Conservation (phyloP, 768 basidiomycete species). For the Agrocybe pediades region DNA sequence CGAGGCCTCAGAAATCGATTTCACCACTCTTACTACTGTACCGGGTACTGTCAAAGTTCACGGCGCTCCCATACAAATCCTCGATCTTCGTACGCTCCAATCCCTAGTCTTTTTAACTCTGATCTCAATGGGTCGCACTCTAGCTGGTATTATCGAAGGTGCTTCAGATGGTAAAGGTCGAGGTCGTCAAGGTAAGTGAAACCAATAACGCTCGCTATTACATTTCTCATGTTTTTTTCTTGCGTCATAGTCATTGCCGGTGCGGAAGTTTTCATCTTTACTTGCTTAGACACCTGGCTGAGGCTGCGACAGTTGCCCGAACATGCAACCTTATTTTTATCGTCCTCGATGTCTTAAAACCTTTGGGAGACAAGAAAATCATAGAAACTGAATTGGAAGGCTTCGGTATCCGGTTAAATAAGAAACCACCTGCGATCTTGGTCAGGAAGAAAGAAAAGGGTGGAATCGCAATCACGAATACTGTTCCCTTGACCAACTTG, state of each 20-base stretch:
- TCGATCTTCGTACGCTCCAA: constrained; percentile 75
- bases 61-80: constrained; percentile 94
- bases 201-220: neutral
- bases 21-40: constrained; percentile 94
- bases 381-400: constrained; percentile 95
- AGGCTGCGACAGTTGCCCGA: constrained; percentile 71
- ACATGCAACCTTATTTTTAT: constrained; percentile 99
- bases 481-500: constrained; percentile 93
- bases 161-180: constrained; percentile 95
- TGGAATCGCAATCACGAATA: constrained; percentile 93
- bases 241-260: constrained; percentile 68
- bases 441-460: constrained; percentile 91
- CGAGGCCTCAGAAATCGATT: constrained; percentile 94
- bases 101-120: neutral
- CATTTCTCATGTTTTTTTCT: constrained; percentile 1
- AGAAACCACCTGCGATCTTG: constrained; percentile 84
- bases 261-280: constrained; percentile 34
- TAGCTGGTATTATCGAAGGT: constrained; percentile 97
- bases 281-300: constrained; percentile 10
- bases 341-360: constrained; percentile 96
- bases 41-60: constrained; percentile 94
- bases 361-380: constrained; percentile 91
- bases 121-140: constrained; percentile 1
- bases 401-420: constrained; percentile 97
- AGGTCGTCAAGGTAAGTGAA: constrained; percentile 83